Base-by-base conservation (phyloP, 2,329 filamentous ascomycete species). In the Alternaria ethzedia region DNA sequence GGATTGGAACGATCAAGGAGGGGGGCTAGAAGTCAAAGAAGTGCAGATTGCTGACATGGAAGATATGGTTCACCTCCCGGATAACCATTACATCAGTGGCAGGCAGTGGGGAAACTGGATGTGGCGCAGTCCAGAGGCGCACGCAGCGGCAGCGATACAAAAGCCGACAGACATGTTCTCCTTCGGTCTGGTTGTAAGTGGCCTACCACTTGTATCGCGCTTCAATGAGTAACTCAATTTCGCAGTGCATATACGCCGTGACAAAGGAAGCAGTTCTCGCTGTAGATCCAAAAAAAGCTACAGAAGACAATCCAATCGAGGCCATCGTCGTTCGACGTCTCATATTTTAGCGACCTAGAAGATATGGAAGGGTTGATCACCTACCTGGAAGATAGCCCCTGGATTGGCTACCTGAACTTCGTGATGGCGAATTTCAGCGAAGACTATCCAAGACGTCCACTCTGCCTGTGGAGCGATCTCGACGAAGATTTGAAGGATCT, bases 51-150 rank as follows among this genome's bases (percentile, higher is more conserved):
- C 77, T 5, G 82, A 83, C 60, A 65, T 83, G 11, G 80, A 83
- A 62, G 80, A 82, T 60, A 75, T 81, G 20, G 81, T 75, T 3
- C 75, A 79, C 65, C 75, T 83, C 8, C 76, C 79, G 3, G 75
- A 78, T 28, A 76, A 75, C 25, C 76, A 75, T 67, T 74, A 74
- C 15, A 75, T 83, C 6, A 67, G 72, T 11, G 81, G 79, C n/a
- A 70, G 73, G 3, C 78, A 79, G 46, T 70, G 78, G 44, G 81
- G 82, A 32, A 83, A 83, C 67, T 80, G 79, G 67, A 79, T 82
- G 70, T 84, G 82, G 82, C 75, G 82, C 47, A 83, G 82, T 71
- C 82, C 82, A 6, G 82, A 84, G 70, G 81, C 81, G 15, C 80
- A 83, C 67, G 78, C 80, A n/a, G 75, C 77, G 62, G 79, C 75